These are phyloP conservation scores for Cordyceps javanica DNA, from an alignment of 2,329 filamentous ascomycete species.

Conservation along the genomic window DNA sequence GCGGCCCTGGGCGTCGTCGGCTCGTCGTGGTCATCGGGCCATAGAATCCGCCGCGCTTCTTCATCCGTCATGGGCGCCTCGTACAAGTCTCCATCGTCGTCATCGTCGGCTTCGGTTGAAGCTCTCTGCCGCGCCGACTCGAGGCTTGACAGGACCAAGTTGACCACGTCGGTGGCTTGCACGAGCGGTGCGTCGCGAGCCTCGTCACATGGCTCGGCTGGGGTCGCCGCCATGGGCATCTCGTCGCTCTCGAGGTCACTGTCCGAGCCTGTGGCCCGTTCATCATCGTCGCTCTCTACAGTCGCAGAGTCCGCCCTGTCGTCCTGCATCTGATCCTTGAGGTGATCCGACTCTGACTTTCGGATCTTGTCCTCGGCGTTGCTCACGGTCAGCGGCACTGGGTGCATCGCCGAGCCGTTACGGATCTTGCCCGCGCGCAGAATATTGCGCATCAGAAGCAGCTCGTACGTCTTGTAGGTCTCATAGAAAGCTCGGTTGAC, in stretches of 20 bases:
- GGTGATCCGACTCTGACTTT: conserved; percentile 23
- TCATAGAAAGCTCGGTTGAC: conserved; percentile 37
- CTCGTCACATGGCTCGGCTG: background rate
- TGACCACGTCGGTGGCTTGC: background rate
- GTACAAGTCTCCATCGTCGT: conserved; percentile 19
- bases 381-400: conserved; percentile 19
- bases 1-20: conserved; percentile 13
- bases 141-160: background rate
- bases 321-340: conserved; percentile 22
- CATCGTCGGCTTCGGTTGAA: background rate
- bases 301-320: conserved; percentile 26
- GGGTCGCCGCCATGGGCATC: conserved; percentile 10
- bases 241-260: conserved; percentile 14
- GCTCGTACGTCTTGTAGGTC: conserved; percentile 40
- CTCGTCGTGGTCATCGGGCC: conserved; percentile 27
- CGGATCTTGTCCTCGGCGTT: conserved; percentile 30
- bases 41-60: conserved; percentile 33
- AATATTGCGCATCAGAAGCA: conserved; percentile 31
- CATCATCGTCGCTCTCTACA: conserved; percentile 22
- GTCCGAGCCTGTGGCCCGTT: conserved; percentile 19
- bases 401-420: conserved; percentile 14
- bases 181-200: background rate
- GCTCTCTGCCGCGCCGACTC: background rate
- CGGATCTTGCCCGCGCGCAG: conserved; percentile 24
- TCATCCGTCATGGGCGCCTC: conserved; percentile 33